Base-by-base conservation (phyloP, 2,329 filamentous ascomycete genomes). In the Lecanicillium sp. region DNA sequence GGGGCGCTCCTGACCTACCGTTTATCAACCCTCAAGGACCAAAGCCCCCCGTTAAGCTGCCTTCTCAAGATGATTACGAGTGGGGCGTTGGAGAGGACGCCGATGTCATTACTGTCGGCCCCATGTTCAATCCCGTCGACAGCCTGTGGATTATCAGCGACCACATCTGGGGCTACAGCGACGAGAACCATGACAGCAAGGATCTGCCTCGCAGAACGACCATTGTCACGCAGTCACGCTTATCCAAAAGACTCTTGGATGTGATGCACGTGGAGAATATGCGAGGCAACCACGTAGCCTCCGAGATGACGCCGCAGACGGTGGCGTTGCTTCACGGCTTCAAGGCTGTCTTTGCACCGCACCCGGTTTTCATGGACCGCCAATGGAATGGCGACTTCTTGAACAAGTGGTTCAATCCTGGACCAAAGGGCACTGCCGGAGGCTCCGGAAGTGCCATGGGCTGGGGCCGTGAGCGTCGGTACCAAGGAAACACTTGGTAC, bases 61-160 rank as follows among this genome's bases (percentile, higher is more conserved):
- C 77, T 12, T 63, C 69, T 34, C 60, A 73, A n/a, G 84, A 87
- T 50, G 65, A 82, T 43, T 87, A 84, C 56, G 62, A 77, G 54
- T 88, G 84, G 84, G 84, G 84, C 42, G 78, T 86, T 2, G 83
- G 79, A 33, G 83, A 87, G 57, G 79, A 85, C 45, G 81, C 83
- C 6, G 83, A 87, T 53, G 71, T 84, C 42, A 80, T 86, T 54
- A 81, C 78, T 7, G 77, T 89, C 47, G 78, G 82, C 22, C 85
- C 85, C n/a, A 83, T 89, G 45, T 88, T 89, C 63, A 80, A 89
- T 53, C 79, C 82, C 0, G 66, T 76, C 30, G 71, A 74, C 49
- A 87, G 83, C 37, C 79, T 78, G 49, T 89, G 85, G 84, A 73
- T 85, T 20, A 80, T 84, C 54, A 69, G 69, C 36, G 68, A 78